Conservation (phyloP, 1,284 basidiomycete species). For the Tetrapyrgos nigripes region DNA sequence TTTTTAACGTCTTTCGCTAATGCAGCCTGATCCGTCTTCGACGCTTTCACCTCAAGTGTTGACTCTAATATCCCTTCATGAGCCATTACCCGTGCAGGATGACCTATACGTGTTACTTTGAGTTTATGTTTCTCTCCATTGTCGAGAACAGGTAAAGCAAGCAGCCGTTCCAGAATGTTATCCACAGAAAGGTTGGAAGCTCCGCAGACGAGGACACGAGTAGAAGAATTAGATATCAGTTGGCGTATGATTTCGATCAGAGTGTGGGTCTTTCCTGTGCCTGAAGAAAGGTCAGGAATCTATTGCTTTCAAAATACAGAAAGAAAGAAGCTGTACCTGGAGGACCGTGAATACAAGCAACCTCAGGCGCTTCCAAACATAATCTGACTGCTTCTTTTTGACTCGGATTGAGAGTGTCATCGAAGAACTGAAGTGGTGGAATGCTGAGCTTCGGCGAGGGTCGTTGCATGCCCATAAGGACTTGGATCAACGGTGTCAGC, state of each 20-base stretch:
- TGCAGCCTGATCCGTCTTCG: constrained; percentile 80
- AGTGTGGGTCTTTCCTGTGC: constrained; percentile 93
- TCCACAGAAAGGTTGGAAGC: constrained; percentile 93
- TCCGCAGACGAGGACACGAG: constrained; percentile 83
- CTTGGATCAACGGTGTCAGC: constrained; percentile 59
- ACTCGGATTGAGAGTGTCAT: constrained; percentile 79
- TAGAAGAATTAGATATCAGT: constrained; percentile 62
- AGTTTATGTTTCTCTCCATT: constrained; percentile 50
- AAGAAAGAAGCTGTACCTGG: constrained; percentile 63
- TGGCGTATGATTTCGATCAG: constrained; percentile 91
- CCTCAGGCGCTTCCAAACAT: constrained; percentile 73
- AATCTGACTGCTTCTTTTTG: constrained; percentile 86
- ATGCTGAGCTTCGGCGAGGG: constrained; percentile 43
- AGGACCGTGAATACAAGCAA: constrained; percentile 96
- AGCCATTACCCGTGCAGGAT: constrained; percentile 91
- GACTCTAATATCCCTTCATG: constrained; percentile 70
- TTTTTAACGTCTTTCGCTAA: constrained; percentile 86
- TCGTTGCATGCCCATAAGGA: constrained; percentile 68
- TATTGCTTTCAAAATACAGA: neutral
- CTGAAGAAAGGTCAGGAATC: constrained; percentile 37
- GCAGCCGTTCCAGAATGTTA: constrained; percentile 86
- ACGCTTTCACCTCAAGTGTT: constrained; percentile 90
- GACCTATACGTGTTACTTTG: constrained; percentile 84
- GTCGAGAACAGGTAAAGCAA: constrained; percentile 58
- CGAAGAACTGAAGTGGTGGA: constrained; percentile 70